Evolutionary conservation across 23 red algal genomes (phyloP).

Genomic region (Cyanidioschyzon merolae): DNA sequence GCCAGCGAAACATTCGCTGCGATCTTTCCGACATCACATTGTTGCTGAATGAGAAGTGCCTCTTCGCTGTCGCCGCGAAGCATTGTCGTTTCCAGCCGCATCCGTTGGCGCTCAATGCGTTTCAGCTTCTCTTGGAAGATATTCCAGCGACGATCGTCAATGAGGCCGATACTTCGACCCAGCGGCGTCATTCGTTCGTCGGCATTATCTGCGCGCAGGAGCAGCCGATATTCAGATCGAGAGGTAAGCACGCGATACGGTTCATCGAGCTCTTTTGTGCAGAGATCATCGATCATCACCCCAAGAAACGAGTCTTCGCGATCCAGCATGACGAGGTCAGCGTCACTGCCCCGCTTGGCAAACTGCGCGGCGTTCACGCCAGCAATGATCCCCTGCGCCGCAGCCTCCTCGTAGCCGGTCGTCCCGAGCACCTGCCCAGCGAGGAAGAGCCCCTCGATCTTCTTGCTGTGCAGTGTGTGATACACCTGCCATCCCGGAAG

Average conservation of each 20-base stretch:
- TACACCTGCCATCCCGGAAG: conserved; percentile 76
- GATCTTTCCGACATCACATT: background rate
- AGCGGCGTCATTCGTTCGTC: conserved; percentile 69
- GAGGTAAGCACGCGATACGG: conserved; percentile 98
- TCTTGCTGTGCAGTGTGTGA: conserved; percentile 64
- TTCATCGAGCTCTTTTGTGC: conserved; percentile 85
- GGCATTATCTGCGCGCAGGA: conserved; percentile 91
- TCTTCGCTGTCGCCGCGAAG: background rate
- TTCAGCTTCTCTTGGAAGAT: conserved; percentile 47
- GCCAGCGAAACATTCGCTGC: background rate
- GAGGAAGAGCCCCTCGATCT: conserved; percentile 74
- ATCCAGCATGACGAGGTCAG: conserved; percentile 36
- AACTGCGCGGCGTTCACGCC: conserved; percentile 70
- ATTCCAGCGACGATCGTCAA: conserved; percentile 80
- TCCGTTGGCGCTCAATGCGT: conserved; percentile 41
- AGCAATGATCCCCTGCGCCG: conserved; percentile 76
- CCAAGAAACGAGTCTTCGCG: conserved; percentile 85
- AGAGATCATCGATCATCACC: conserved; percentile 93
- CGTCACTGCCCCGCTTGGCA: conserved; percentile 13
- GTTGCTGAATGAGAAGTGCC: background rate
- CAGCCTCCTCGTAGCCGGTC: conserved; percentile 97
- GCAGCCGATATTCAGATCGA: conserved; percentile 81
- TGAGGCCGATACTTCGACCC: conserved; percentile 64
- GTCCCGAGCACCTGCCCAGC: conserved; percentile 95
- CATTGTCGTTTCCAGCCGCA: conserved; percentile 21